A percentile compares a stretch with the other conserved stretches of the same genome.
Evolutionary conservation across 768 basidiomycete genomes (phyloP).

Genomic region (Lentinula lateritia): DNA sequence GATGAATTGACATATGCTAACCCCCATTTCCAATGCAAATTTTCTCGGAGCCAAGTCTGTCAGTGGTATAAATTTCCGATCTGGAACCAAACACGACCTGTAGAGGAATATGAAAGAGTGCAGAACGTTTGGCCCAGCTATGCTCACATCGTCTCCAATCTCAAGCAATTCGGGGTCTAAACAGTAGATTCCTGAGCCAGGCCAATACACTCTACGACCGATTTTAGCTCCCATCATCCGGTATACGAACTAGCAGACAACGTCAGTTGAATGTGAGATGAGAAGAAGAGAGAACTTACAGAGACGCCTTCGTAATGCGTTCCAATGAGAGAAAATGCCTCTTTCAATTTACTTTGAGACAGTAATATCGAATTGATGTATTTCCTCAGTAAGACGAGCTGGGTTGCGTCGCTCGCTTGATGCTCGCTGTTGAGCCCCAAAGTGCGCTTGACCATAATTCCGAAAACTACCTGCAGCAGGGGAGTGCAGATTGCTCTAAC

Average conservation of each 20-base stretch:
- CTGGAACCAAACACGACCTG: conserved; percentile 39
- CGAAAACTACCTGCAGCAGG: conserved; percentile 30
- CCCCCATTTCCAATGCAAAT: conserved; percentile 37
- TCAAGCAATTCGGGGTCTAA: conserved; percentile 42
- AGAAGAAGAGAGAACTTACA: conserved; percentile 16
- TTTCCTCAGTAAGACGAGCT: conserved; percentile 26
- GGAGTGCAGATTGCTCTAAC: conserved; percentile 31
- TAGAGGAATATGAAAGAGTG: background rate
- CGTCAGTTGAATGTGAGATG: background rate
- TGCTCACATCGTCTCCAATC: conserved; percentile 35
- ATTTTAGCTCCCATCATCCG: conserved; percentile 47
- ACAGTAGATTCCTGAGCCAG: conserved; percentile 39
- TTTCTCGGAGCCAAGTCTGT: conserved; percentile 32
- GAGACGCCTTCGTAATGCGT: conserved; percentile 42
- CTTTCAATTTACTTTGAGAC: conserved; percentile 27
- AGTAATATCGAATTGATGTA: conserved; percentile 34
- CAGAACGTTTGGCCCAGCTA: background rate
- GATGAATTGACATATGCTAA: conserved; percentile 9
- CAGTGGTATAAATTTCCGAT: conserved; percentile 38
- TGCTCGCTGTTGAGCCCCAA: conserved; percentile 33
- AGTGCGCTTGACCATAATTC: conserved; percentile 34
- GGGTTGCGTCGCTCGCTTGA: conserved; percentile 19
- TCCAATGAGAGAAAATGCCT: conserved; percentile 37
- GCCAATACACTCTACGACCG: conserved; percentile 45
- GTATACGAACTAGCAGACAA: conserved; percentile 25